phyloP scores from a whole-genome alignment of 2,329 filamentous ascomycete genomes.

The Calonectria pseudoturangicola region DNA sequence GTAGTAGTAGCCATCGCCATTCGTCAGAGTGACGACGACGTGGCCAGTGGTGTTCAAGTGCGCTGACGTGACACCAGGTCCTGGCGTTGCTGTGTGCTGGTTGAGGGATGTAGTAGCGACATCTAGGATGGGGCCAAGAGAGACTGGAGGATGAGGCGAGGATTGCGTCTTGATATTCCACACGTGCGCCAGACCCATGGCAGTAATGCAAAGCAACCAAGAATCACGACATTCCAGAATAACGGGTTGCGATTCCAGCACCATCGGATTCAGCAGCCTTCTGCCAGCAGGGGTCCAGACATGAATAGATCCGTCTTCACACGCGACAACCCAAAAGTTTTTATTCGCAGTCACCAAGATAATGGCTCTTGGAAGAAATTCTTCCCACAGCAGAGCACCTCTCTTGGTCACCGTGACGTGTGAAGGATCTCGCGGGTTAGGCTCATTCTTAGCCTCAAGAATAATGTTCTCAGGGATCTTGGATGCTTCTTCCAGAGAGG shows the following conservation, averaged over 20 bases:
- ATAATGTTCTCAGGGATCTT: conserved; percentile 82
- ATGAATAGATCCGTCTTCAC: conserved; percentile 93
- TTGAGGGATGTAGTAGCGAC: conserved; percentile 87
- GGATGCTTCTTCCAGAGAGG: conserved; percentile 75
- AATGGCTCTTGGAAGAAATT: conserved; percentile 90
- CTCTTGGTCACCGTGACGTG: conserved; percentile 88
- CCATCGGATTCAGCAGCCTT: conserved; percentile 87
- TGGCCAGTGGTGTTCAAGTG: conserved; percentile 92
- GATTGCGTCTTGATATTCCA: conserved; percentile 92
- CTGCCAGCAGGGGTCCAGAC: conserved; percentile 95
- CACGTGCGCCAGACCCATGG: conserved; percentile 91
- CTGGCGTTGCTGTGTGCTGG: conserved; percentile 83
- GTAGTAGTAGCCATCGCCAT: conserved; percentile 96
- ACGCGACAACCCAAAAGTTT: conserved; percentile 93
- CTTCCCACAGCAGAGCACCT: conserved; percentile 91
- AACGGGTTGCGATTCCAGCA: conserved; percentile 94
- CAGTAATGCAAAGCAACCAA: conserved; percentile 93
- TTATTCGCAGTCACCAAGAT: conserved; percentile 94
- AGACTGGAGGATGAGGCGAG: conserved; percentile 91
- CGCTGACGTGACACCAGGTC: conserved; percentile 91
- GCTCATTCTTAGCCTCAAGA: conserved; percentile 91
- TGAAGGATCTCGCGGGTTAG: conserved; percentile 85
- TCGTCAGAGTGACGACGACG: conserved; percentile 91
- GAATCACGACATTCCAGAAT: conserved; percentile 93
- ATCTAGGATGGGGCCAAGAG: conserved; percentile 91